Evolutionary conservation across 148 eudicot species (phyloP), one percentile per base, ranked within the genome.

Genomic region (Selenicereus undatus): DNA sequence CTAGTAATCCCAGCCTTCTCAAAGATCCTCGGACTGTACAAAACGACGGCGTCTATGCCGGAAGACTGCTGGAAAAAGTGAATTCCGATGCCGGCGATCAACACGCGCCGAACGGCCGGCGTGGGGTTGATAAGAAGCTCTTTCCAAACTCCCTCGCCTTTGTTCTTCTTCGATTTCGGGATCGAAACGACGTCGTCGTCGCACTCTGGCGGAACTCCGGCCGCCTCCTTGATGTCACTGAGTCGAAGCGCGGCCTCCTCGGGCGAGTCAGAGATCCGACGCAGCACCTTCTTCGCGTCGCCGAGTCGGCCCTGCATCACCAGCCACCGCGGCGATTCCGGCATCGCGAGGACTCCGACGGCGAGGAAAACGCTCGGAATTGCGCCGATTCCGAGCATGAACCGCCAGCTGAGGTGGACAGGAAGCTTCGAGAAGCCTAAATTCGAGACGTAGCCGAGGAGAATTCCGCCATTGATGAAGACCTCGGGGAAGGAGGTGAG

Each of bases 241-340:
- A 93, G 89, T 42, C 98, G 76, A 0, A 78, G 45, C 69, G 80
- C 81, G 18, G 96, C 88, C 65, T 93, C 98, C 26, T 90, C 90
- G 5, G 84, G 80, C 0, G 89, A 82, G 72, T 94, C 93, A 0
- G 96, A 92, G 8, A 90, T 92, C 52, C 72, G 87, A 26, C 81
- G 79, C 9, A 93, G 85, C 26, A 93, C 97, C 22, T 71, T 60
- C 79, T 65, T 88, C 0, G 98, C 98, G 0, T 92, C 94, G 8
- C 88, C 90, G 35, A 94, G 91, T 48, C 94, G 86, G 0, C 98
- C 98, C 73, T 91, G 94, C 89, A 94, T 84, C 26, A 94, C 93
- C 26, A 94, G 88, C 98, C 98, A 94, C 35, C 98, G 83, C 0
- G 98, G 98, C 0, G 95, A 91, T 79, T 93, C 97, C 0, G 97